Conservation (phyloP, 768 basidiomycete genomes). For the Auricularia sp. region DNA sequence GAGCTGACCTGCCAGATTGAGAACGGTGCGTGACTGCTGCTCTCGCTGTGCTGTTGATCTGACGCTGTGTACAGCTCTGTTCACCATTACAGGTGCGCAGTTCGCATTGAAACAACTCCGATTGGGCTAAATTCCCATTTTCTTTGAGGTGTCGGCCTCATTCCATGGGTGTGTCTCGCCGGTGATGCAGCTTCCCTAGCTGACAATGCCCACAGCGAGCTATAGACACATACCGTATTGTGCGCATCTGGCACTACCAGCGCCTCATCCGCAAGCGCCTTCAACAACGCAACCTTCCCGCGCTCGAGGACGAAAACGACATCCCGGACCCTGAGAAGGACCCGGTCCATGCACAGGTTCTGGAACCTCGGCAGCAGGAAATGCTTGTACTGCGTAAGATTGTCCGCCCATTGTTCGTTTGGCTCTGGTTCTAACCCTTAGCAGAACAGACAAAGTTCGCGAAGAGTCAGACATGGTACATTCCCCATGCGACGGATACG, state of each 20-base stretch:
- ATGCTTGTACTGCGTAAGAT: conserved; percentile 55
- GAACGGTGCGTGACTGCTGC: conserved; percentile 40
- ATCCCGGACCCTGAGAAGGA: conserved; percentile 70
- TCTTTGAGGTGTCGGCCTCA: conserved; percentile 34
- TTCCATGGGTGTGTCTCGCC: conserved; percentile 39
- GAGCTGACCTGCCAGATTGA: conserved; percentile 68
- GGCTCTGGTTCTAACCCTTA: not conserved
- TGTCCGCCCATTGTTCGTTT: too few species aligned
- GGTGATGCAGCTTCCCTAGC: too few species aligned
- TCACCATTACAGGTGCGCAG: conserved; percentile 67
- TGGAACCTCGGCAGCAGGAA: conserved; percentile 54
- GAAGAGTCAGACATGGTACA: conserved; percentile 74
- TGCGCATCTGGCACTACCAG: conserved; percentile 67
- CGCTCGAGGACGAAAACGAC: conserved; percentile 66
- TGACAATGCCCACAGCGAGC: conserved; percentile 26
- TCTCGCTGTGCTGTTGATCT: conserved; percentile 10
- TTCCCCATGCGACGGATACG: conserved; percentile 75
- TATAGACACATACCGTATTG: conserved; percentile 68
- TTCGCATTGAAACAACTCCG: not conserved
- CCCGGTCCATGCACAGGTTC: conserved; percentile 59
- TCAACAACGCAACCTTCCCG: conserved; percentile 52
- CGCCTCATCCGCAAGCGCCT: conserved; percentile 48
- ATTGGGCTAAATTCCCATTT: not conserved
- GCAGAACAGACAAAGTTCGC: conserved; percentile 61
- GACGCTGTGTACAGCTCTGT: conserved; percentile 40